These are phyloP conservation scores for Apiospora malaysiana DNA, from an alignment of 2,329 filamentous ascomycete species.

Conservation along the genomic window DNA sequence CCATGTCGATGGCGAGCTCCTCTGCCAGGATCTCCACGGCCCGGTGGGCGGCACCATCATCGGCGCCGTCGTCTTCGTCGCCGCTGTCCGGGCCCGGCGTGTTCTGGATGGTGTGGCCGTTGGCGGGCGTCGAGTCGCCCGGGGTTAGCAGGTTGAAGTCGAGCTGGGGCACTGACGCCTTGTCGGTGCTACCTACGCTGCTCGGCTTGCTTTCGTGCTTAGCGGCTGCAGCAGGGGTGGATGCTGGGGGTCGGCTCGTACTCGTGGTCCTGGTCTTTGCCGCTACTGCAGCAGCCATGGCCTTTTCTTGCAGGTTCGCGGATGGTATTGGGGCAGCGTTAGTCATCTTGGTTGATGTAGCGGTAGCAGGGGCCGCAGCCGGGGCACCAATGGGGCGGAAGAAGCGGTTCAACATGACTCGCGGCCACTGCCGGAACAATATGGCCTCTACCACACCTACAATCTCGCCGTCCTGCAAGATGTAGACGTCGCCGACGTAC, in stretches of 20 bases:
- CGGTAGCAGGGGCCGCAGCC: not conserved
- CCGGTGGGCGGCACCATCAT: not conserved
- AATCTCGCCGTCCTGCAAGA: conserved; percentile 41
- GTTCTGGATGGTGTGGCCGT: not conserved
- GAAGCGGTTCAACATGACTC: conserved; percentile 45
- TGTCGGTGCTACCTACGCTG: not conserved
- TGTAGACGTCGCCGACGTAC: conserved; percentile 43
- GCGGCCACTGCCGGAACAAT: conserved; percentile 45
- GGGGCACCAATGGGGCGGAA: conserved; percentile 42
- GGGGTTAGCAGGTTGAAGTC: not conserved
- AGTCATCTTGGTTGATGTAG: not conserved
- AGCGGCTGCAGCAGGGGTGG: not conserved
- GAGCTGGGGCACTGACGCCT: not conserved
- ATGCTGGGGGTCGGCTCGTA: not conserved
- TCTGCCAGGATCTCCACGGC: conserved; percentile 48
- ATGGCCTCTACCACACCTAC: conserved; percentile 42
- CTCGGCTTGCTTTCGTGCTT: not conserved
- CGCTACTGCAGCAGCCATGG: not conserved
- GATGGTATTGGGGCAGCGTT: not conserved
- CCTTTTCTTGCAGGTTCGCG: not conserved
- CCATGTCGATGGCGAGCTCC: conserved; percentile 62
- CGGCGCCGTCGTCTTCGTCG: not conserved
- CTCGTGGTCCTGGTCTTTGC: not conserved
- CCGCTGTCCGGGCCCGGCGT: not conserved
- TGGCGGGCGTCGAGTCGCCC: not conserved